Base-by-base conservation (phyloP, 1,284 basidiomycete genomes). In the Neonothopanus nambi region DNA sequence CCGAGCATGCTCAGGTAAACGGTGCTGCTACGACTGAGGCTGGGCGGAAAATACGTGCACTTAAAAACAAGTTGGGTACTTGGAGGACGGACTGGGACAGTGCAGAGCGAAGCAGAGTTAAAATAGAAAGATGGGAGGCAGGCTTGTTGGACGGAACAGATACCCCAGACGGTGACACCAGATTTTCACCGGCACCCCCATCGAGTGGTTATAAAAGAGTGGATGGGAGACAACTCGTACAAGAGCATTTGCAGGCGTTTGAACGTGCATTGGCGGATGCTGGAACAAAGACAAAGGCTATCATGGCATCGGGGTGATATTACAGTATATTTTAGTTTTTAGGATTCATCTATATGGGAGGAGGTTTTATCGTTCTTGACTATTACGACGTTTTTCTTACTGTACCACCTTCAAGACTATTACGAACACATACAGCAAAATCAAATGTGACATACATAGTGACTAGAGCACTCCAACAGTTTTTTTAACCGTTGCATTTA, bases 1-100 rank as follows among this genome's bases (percentile, higher is more conserved):
- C 89, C n/a, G 89, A 92, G 63, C 89, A 92, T 56, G 87, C 89
- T 8, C 89, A 92, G 66, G 88, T 91, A 45, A 90, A 91, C 62
- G 83, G 87, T 17, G 90, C 87, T 0, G 87, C 85, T 3, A 89
- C 89, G 9, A 83, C 89, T 2, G 90, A 92, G 56, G 87, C 90
- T 2, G 90, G 89, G 41, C 77, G 89, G 46, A 90, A 88, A 70
- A 85, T 92, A 51, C 85, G 90, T 43, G 86, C 87, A 17, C 69
- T 91, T 55, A 90, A 89, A 72, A 91, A 91, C 64, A 89, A 88
- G 61, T 69, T 92, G 23, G 85, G 84, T 4, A 87, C 82, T 21
- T 89, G 87, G 84, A 76, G 84, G 51, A 78, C 79, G 33, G 89
- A 92, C 52, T 89, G 84, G 78, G 89, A 92, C 58, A 88, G 83